A percentile compares a stretch with the other conserved stretches of the same genome.
Conservation (phyloP, 2,329 filamentous ascomycete species). For the Neoarthrinium moseri region DNA sequence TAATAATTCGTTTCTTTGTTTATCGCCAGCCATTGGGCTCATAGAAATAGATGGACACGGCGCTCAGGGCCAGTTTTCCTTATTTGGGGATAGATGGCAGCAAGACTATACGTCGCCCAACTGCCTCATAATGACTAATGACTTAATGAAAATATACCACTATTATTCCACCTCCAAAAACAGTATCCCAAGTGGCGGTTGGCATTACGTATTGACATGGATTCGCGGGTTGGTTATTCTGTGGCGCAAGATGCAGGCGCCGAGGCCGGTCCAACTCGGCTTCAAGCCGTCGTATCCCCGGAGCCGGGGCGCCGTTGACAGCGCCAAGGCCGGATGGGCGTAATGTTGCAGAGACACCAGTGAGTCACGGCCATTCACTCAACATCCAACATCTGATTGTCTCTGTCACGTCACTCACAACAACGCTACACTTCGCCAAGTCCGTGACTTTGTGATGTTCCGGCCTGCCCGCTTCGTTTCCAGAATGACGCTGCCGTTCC, state of each 20-base stretch:
- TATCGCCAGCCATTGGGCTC: neutral
- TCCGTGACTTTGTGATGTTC: neutral
- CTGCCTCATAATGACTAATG: neutral
- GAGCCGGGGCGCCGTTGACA: neutral
- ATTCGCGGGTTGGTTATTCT: neutral
- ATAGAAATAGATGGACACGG: neutral
- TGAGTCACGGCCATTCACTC: neutral
- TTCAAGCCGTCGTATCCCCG: neutral
- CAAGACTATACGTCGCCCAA: neutral
- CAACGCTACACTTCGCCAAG: neutral
- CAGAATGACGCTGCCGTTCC: slow-evolving; percentile 10
- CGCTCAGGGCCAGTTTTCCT: neutral
- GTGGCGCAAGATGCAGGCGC: neutral
- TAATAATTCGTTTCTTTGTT: no score
- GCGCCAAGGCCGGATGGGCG: slow-evolving; percentile 1
- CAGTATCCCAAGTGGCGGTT: neutral
- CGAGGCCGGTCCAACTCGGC: neutral
- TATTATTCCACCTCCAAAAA: neutral
- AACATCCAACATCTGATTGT: neutral
- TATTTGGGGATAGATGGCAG: neutral
- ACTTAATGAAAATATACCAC: neutral
- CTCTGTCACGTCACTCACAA: neutral
- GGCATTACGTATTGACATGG: neutral
- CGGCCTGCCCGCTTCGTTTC: neutral
- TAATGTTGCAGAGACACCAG: no score